Percentiles rank a stretch among this genome's conserved stretches.
These are phyloP conservation scores for Wallacemonas collosoma DNA, from an alignment of 208 protist species.

Conservation along the genomic window DNA sequence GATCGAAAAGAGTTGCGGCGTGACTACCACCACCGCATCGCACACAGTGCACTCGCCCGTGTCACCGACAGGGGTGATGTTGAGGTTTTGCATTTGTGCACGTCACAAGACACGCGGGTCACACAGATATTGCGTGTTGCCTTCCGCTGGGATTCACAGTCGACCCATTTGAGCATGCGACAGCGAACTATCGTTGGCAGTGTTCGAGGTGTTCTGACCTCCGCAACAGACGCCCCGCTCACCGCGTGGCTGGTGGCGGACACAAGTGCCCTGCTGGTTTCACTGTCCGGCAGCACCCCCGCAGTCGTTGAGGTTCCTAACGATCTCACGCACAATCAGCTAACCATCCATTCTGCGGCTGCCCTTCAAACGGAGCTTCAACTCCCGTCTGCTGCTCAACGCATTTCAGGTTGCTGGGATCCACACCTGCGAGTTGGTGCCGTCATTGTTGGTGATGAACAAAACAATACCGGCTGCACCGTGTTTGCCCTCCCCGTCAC, in stretches of 20 bases:
- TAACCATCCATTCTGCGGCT: neutral
- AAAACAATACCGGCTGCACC: conserved; percentile 1
- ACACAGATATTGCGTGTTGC: conserved; percentile 1
- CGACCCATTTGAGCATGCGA: neutral
- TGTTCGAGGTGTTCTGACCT: neutral
- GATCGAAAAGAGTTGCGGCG: too few species aligned
- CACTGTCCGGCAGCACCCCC: too few species aligned
- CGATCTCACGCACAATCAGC: neutral
- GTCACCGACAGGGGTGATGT: neutral
- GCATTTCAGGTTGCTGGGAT: conserved; percentile 9
- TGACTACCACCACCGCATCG: neutral
- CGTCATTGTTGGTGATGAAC: neutral
- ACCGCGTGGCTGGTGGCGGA: conserved; percentile 3
- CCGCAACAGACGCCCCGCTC: neutral
- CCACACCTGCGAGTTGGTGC: conserved; percentile 8
- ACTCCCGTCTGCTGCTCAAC: neutral
- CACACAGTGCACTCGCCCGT: neutral
- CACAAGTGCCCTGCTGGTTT: neutral
- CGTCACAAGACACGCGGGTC: neutral
- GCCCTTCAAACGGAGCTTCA: neutral
- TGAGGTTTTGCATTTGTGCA: conserved; percentile 2
- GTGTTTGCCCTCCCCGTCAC: neutral
- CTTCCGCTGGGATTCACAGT: neutral
- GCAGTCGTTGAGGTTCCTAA: neutral
- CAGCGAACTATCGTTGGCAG: conserved; percentile 5